phyloP scores from a whole-genome alignment of 2,329 filamentous ascomycete species.

The Botrytis sinoallii region DNA sequence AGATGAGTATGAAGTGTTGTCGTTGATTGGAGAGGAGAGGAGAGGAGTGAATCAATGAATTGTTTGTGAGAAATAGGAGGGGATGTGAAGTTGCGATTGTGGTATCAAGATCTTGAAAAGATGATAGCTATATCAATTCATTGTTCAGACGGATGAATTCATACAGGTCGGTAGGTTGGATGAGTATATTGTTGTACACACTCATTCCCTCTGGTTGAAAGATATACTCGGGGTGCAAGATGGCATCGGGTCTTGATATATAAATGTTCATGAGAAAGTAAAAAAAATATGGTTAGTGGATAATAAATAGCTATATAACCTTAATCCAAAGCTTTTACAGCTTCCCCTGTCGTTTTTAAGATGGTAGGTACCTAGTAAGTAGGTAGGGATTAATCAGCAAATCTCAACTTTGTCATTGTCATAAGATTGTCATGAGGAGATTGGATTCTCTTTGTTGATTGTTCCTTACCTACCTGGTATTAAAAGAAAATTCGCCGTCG shows the following conservation, averaged over 20 bases:
- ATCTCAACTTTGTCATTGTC: not conserved
- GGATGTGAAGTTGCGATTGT: not conserved
- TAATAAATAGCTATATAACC: not conserved
- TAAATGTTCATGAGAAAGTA: not conserved
- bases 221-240: not conserved
- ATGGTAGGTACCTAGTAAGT: not conserved
- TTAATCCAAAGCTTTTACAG: not conserved
- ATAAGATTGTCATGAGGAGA: not conserved
- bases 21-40: not conserved
- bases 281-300: not conserved
- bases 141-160: not conserved
- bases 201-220: not conserved
- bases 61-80: not conserved
- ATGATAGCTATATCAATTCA: not conserved
- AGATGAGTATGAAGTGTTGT: not conserved
- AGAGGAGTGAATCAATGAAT: not conserved
- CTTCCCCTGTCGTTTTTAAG: not conserved
- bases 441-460: too few species aligned
- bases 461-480: too few species aligned
- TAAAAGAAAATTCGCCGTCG: not conserved
- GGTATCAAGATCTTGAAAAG: not conserved
- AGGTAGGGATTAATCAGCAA: not conserved
- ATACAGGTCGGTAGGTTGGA: not conserved
- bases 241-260: not conserved
- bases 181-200: not conserved